A percentile compares a stretch with the other conserved stretches of the same genome.
Conservation (phyloP, 108 stramenopile genomes). For the Conticribra weissflogii region DNA sequence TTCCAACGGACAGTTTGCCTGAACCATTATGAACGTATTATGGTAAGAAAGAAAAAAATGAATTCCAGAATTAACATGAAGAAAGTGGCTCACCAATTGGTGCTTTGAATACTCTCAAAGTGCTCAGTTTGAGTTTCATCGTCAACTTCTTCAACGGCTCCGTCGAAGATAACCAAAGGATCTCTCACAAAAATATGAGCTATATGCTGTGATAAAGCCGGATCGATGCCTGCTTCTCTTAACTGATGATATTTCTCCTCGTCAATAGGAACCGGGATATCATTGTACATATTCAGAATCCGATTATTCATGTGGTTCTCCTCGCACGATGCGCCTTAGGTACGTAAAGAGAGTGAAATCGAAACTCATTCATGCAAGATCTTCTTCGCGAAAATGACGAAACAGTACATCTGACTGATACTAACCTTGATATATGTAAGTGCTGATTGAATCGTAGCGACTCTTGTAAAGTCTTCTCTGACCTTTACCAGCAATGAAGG, state of each 20-base stretch:
- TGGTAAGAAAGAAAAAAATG: not conserved
- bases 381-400: too few species aligned
- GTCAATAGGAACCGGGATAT: slow-evolving; percentile 87
- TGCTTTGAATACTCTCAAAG: slow-evolving; percentile 98
- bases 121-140: slow-evolving; percentile 94
- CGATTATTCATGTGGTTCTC: slow-evolving; percentile 58
- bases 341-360: not conserved
- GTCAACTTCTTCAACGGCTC: slow-evolving; percentile 93
- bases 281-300: slow-evolving; percentile 93
- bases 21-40: not conserved
- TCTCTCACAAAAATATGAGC: slow-evolving; percentile 97
- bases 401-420: not conserved
- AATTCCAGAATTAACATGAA: not conserved
- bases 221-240: slow-evolving; percentile 89
- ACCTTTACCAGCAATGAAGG: slow-evolving; percentile 73
- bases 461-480: slow-evolving; percentile 87
- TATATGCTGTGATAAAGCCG: slow-evolving; percentile 92
- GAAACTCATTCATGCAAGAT: too few species aligned
- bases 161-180: slow-evolving; percentile 96
- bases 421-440: slow-evolving; percentile 90
- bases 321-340: slow-evolving; percentile 15
- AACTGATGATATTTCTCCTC: slow-evolving; percentile 78
- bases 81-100: slow-evolving; percentile 87
- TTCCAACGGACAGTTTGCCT: slow-evolving; percentile 98
- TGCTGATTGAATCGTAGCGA: slow-evolving; percentile 95